Base-by-base conservation (phyloP, 2,329 filamentous ascomycete genomes). In the Xylaria sp. region DNA sequence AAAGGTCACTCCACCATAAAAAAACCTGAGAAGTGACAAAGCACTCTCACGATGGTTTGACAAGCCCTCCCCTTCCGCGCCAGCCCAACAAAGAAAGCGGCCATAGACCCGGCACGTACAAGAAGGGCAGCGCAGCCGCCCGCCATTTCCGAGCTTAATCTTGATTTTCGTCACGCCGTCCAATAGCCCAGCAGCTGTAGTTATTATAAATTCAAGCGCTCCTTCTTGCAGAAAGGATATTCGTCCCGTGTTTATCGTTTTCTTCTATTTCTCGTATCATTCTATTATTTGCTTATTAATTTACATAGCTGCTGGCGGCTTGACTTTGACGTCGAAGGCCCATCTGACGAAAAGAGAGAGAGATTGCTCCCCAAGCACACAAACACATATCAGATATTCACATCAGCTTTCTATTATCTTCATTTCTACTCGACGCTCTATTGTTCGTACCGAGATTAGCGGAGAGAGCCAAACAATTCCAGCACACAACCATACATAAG, bases 281-380 rank as follows among this genome's bases (percentile, higher is more conserved):
- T 36, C 55, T 64, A 60, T 65, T 65, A n/a, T 57, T 59, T 57
- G 5, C n/a, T 67, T 39, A 45, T 39, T 27, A n/a, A 48, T 34
- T 50, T 61, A 42, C 39, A 24, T 73, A 73, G 75, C 75, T 77
- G 75, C 75, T 75, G 75, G 75, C 75, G 73, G 75, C 74, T 76
- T 71, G 73, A 73, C 68, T 71, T 47, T 61, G 65, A 69, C 53
- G 71, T 73, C 71, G 70, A 73, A 76, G 73, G 70, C 71, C 60
- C 63, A 72, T 70, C 36, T 53, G 39, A 60, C 51, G 42, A 56
- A 47, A 55, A 59, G 30, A 45, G n/a, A 24, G 24, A 48, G 19
- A 55, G 45, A 56, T 27, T 7, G 56, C 64, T 47, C 4, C 24
- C 50, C 54, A 24, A 36, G 65, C 55, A 48, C 42, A 58, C 34